Evolutionary conservation across 2,329 filamentous ascomycete genomes (phyloP).

Genomic region (Cladosporium sphaerospermum): DNA sequence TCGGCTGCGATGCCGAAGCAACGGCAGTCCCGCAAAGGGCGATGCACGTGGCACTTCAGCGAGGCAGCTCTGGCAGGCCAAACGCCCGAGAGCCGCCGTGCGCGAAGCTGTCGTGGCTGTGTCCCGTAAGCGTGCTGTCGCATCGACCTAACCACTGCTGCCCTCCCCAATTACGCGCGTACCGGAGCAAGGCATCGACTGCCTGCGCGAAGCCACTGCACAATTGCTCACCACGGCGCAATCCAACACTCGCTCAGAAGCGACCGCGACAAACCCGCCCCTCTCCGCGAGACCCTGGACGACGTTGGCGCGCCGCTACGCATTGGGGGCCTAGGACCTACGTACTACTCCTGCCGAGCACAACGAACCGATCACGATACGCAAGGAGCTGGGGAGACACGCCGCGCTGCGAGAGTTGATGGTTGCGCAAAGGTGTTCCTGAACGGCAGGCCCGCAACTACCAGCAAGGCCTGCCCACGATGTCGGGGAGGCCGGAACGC

Average conservation of each 20-base stretch:
- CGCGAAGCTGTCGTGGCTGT: background rate
- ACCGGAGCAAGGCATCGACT: background rate
- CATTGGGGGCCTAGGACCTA: too few species aligned
- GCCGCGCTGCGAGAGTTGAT: background rate
- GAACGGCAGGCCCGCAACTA: slow-evolving; percentile 9
- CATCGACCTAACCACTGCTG: background rate
- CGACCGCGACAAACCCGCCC: too few species aligned
- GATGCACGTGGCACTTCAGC: background rate
- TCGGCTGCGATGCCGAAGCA: background rate
- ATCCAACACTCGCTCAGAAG: too few species aligned
- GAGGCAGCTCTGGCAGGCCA: background rate
- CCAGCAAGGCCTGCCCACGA: slow-evolving; percentile 19
- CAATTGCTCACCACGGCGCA: too few species aligned
- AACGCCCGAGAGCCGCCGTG: too few species aligned
- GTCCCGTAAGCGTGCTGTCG: background rate
- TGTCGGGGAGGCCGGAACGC: slow-evolving; percentile 51
- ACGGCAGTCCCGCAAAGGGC: background rate
- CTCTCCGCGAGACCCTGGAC: background rate
- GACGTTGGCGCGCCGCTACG: background rate
- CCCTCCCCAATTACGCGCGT: background rate
- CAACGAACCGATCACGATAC: background rate
- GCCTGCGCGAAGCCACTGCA: too few species aligned
- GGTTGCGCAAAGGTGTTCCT: slow-evolving; percentile 9
- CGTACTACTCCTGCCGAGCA: background rate
- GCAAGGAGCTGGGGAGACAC: background rate